phyloP scores from a whole-genome alignment of 2,329 filamentous ascomycete species.

The Penicillium fuscoglaucum region DNA sequence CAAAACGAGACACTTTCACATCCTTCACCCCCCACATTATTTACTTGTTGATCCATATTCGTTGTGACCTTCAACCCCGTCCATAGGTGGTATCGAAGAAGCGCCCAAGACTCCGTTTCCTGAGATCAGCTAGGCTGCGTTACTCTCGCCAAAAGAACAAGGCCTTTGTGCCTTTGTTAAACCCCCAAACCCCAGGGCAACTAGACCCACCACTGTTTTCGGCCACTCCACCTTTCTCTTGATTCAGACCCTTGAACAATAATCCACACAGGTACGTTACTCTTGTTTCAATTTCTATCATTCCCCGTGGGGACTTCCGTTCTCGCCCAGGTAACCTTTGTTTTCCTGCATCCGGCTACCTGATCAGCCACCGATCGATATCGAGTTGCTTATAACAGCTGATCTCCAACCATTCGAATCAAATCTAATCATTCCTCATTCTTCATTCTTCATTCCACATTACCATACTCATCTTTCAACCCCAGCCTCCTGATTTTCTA shows the following conservation, averaged over 20 bases:
- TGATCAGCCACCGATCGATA: conserved; percentile 12
- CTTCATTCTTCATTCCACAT: conserved; percentile 20
- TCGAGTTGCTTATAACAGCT: conserved; percentile 34
- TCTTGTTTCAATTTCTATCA: background rate
- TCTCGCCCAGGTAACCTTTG: conserved; percentile 10
- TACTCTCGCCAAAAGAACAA: conserved; percentile 9
- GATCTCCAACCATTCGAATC: conserved; percentile 29
- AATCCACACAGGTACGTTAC: conserved; percentile 14
- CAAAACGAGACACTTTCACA: background rate
- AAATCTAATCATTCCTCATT: conserved; percentile 23
- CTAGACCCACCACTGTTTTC: conserved; percentile 21
- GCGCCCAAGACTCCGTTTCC: background rate
- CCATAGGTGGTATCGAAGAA: background rate
- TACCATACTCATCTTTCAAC: conserved; percentile 17
- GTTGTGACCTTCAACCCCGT: background rate
- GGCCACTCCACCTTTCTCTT: conserved; percentile 12
- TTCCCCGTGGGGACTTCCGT: conserved; percentile 11
- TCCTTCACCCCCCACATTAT: background rate
- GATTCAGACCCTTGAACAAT: conserved; percentile 5
- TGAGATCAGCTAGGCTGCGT: conserved; percentile 4
- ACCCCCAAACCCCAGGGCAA: conserved; percentile 17
- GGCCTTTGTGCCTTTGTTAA: conserved; percentile 18
- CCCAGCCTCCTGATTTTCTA: conserved; percentile 23
- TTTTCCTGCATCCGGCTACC: conserved; percentile 21
- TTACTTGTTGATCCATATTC: background rate